Percentiles rank a stretch among this genome's conserved stretches.
These are phyloP conservation scores for Nothophoma quercina DNA, from an alignment of 2,329 filamentous ascomycete genomes.

Conservation along the genomic window DNA sequence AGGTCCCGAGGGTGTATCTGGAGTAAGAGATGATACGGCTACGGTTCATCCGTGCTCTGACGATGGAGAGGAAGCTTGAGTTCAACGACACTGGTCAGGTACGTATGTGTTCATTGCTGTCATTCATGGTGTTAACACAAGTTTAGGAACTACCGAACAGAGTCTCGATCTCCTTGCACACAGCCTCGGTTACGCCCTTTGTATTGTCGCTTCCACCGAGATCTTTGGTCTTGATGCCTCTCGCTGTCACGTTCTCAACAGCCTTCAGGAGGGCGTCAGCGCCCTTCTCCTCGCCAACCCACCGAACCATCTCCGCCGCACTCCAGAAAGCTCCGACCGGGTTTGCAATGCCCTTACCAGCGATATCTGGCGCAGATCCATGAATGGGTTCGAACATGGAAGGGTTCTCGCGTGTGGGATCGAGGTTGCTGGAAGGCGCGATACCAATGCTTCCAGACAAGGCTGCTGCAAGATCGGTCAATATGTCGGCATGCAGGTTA, in stretches of 20 bases:
- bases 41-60: not conserved
- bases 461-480: slow-evolving; percentile 72
- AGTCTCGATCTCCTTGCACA: slow-evolving; percentile 60
- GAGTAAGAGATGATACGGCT: slow-evolving; percentile 20
- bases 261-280: slow-evolving; percentile 65
- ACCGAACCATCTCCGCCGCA: slow-evolving; percentile 71
- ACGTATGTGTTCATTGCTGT: slow-evolving; percentile 3
- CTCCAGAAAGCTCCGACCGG: slow-evolving; percentile 74
- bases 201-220: slow-evolving; percentile 66
- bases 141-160: slow-evolving; percentile 38
- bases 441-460: slow-evolving; percentile 73
- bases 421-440: slow-evolving; percentile 71
- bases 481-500: slow-evolving; percentile 65
- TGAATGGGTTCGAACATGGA: slow-evolving; percentile 72
- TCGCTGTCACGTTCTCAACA: slow-evolving; percentile 67
- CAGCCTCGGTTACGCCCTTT: slow-evolving; percentile 65
- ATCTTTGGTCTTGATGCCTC: slow-evolving; percentile 64
- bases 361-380: slow-evolving; percentile 70
- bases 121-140: not conserved
- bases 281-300: slow-evolving; percentile 67
- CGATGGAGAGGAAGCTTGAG: not conserved
- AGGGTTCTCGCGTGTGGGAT: slow-evolving; percentile 65
- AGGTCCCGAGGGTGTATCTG: slow-evolving; percentile 32
- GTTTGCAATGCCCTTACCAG: slow-evolving; percentile 68
- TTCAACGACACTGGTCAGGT: slow-evolving; percentile 8